Percentiles rank a stretch among this genome's conserved stretches.
Evolutionary conservation across 345 rosid genomes (phyloP).

Genomic region (Eucalyptus melliodora): DNA sequence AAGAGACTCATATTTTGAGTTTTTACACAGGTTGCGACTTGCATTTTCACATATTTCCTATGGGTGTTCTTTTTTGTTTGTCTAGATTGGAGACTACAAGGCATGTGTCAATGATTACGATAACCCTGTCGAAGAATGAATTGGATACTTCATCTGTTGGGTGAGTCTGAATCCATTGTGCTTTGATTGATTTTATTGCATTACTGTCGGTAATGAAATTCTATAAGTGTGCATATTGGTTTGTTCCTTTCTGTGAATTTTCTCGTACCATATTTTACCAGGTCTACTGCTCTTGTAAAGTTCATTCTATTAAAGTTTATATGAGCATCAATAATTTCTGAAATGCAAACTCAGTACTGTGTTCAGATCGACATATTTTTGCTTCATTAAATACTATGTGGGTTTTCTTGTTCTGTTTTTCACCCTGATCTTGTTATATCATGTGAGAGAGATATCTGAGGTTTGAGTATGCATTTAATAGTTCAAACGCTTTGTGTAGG

Average conservation of each 20-base stretch:
- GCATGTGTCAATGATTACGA: slow-evolving; percentile 48
- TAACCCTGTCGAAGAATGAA: slow-evolving; percentile 38
- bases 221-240: background rate
- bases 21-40: background rate
- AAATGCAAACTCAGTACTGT: background rate
- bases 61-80: background rate
- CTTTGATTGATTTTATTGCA: background rate
- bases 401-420: background rate
- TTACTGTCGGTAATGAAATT: background rate
- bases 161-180: slow-evolving; percentile 7
- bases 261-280: background rate
- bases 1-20: background rate
- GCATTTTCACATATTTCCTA: background rate
- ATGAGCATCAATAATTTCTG: background rate
- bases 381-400: background rate
- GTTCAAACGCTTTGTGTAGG: background rate
- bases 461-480: background rate
- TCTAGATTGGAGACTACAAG: slow-evolving; percentile 48
- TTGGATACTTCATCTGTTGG: slow-evolving; percentile 37
- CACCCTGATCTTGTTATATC: background rate
- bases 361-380: background rate
- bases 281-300: background rate
- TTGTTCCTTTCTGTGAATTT: background rate
- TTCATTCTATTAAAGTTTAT: background rate
- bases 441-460: background rate